Percentiles rank a stretch among this genome's conserved stretches.
phyloP scores from a whole-genome alignment of 805 yeast species.

The Starmerella geochares region DNA sequence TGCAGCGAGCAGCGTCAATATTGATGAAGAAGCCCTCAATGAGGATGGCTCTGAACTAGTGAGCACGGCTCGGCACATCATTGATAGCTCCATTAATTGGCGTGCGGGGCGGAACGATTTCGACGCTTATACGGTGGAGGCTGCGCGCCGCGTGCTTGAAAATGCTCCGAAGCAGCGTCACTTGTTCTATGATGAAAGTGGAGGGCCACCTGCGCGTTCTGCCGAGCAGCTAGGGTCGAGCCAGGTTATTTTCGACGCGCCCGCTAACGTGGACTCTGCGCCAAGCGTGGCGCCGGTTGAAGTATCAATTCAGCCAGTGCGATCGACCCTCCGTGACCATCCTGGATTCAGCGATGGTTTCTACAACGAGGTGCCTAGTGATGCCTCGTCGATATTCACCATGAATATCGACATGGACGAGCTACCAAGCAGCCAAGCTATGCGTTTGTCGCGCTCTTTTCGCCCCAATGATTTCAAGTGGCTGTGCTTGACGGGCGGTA shows the following conservation, averaged over 20 bases:
- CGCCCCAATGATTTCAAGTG: conserved; percentile 14
- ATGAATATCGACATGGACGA: conserved; percentile 25
- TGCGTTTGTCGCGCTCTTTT: conserved; percentile 11
- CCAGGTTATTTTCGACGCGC: neutral
- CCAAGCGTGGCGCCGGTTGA: neutral
- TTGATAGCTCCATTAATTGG: conserved; percentile 10
- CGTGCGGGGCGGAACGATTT: conserved; percentile 24
- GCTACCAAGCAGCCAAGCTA: neutral
- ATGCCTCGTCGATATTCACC: conserved; percentile 25
- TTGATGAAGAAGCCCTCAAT: conserved; percentile 24
- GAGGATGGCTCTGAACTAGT: conserved; percentile 26
- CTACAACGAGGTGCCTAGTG: conserved; percentile 10
- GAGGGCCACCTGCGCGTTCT: too few species aligned
- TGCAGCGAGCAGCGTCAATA: conserved; percentile 29
- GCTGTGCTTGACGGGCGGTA: conserved; percentile 17
- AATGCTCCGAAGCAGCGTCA: conserved; percentile 12
- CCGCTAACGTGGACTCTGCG: neutral
- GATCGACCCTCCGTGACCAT: neutral
- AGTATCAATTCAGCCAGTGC: neutral
- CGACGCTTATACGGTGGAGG: conserved; percentile 26
- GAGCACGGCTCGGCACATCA: conserved; percentile 24
- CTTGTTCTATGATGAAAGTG: conserved; percentile 8
- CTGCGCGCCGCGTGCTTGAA: conserved; percentile 26
- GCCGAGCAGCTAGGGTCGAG: too few species aligned
- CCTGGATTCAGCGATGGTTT: conserved; percentile 10